phyloP scores from a whole-genome alignment of 176 grass and related monocot genomes.

The Dactylis glomerata region DNA sequence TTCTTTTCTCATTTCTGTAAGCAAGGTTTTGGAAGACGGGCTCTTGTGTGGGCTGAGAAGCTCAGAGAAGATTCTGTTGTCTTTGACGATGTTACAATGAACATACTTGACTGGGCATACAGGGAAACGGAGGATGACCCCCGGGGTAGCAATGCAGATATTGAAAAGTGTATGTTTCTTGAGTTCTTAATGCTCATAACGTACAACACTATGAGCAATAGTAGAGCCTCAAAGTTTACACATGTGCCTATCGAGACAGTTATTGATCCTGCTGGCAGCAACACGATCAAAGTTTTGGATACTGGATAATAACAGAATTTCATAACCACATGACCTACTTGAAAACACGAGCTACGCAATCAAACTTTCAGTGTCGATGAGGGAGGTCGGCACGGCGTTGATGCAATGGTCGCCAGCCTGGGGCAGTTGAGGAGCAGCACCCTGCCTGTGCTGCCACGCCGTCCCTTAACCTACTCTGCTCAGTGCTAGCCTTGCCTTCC shows the following conservation, averaged over 20 bases:
- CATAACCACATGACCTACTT: slow-evolving; percentile 16
- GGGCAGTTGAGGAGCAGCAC: slow-evolving; percentile 66
- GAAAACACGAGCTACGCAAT: background rate
- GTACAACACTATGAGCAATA: slow-evolving; percentile 37
- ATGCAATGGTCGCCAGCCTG: slow-evolving; percentile 60
- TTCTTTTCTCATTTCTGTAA: slow-evolving; percentile 93
- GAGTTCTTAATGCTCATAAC: slow-evolving; percentile 68
- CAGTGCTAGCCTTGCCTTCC: slow-evolving; percentile 35
- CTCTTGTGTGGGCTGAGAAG: slow-evolving; percentile 69
- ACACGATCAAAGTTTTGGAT: slow-evolving; percentile 25
- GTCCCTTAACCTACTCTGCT: slow-evolving; percentile 57
- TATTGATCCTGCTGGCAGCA: slow-evolving; percentile 21
- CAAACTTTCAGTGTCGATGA: background rate
- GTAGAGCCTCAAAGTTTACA: slow-evolving; percentile 26
- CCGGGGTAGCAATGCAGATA: slow-evolving; percentile 28
- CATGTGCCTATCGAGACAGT: slow-evolving; percentile 21
- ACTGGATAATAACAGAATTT: slow-evolving; percentile 33
- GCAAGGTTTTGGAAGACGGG: slow-evolving; percentile 73
- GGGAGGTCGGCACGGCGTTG: slow-evolving; percentile 74
- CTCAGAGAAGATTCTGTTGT: slow-evolving; percentile 61
- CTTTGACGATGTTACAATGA: slow-evolving; percentile 86
- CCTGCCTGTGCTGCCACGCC: slow-evolving; percentile 40
- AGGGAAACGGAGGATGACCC: slow-evolving; percentile 43
- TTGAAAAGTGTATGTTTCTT: slow-evolving; percentile 50
- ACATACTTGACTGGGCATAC: slow-evolving; percentile 78